These are phyloP conservation scores for Aeschynomene evenia DNA, from an alignment of 306 rosid genomes.

Conservation along the genomic window DNA sequence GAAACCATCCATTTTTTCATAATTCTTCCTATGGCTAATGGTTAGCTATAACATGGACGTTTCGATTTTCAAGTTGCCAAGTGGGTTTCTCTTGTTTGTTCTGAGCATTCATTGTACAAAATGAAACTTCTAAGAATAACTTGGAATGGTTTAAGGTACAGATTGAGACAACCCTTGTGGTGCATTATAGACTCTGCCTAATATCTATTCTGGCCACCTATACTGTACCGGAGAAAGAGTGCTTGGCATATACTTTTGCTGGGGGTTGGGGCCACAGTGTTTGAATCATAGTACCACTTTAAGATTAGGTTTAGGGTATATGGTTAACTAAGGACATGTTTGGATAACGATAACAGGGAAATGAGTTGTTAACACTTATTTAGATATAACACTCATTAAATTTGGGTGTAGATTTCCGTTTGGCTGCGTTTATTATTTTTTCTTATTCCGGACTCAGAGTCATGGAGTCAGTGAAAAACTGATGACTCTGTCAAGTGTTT, in stretches of 20 bases:
- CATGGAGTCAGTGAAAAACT: too few species aligned
- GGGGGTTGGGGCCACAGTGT: slow-evolving; percentile 5
- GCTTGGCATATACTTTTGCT: background rate
- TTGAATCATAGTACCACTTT: slow-evolving; percentile 8
- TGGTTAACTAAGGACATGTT: background rate
- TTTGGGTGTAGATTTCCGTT: too few species aligned
- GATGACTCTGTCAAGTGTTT: too few species aligned
- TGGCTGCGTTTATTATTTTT: too few species aligned
- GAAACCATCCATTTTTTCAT: background rate
- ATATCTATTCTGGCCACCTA: background rate
- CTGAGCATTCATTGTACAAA: slow-evolving; percentile 36
- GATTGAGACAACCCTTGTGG: slow-evolving; percentile 35
- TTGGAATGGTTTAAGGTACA: slow-evolving; percentile 33
- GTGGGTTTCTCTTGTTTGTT: slow-evolving; percentile 46
- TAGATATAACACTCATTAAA: too few species aligned
- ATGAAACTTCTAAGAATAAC: slow-evolving; percentile 31
- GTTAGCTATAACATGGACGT: slow-evolving; percentile 45
- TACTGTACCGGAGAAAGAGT: slow-evolving; percentile 6
- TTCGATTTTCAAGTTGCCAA: slow-evolving; percentile 53
- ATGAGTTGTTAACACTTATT: too few species aligned
- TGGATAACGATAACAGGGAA: too few species aligned
- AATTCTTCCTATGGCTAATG: background rate
- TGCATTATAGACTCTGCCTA: slow-evolving; percentile 29
- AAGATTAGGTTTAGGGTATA: background rate
- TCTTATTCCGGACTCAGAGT: too few species aligned